Base-by-base conservation (phyloP, 202 grass and related monocot genomes). In the Zoysia matrella region DNA sequence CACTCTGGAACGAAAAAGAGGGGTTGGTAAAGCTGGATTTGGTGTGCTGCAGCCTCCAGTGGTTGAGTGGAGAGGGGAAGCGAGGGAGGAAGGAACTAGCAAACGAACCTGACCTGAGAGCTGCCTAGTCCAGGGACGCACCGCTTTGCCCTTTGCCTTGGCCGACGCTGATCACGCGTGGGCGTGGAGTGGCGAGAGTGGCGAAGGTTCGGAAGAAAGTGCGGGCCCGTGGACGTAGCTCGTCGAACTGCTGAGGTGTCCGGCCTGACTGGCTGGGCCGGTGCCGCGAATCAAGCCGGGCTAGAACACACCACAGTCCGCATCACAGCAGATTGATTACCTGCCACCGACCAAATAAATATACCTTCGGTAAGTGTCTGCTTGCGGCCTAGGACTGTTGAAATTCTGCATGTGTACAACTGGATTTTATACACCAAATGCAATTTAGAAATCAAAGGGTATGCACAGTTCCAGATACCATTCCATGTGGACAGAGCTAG, bases 181-280 rank as follows among this genome's bases (percentile, higher is more conserved):
- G 71, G 60, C 60, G 60, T 63, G 55, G 18, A 58, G 7, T 46
- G 61, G 18, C 7, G 12, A 14, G 53, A 47, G 18, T n/a, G 53
- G 22, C 18, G 66, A 60, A 80, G 78, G 66, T 71, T 71, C 78
- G 66, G 66, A 71, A 69, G 52, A 80, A 80, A 80, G 53, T 71
- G 52, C 66, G 66, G 78, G 18, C 53, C 66, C 52, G 42, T 66
- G 43, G 78, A 71, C 43, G 66, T 72, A 47, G 47, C 42, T 50
- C 7, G 45, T 67, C 49, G 40, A 76, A 67, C 85, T 4, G 78
- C 48, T 48, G 64, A 84, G 53, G 81, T 75, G 86, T 75, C 79
- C 40, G 46, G 52, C 36, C 67, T 8, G 22, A 18, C 8, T 30
- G 15, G 62, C 42, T 52, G 40, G 75, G 48, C 40, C 52, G 60